Conservation (phyloP, 1,284 basidiomycete genomes). For the Anthracocystis panici-leucophaei region DNA sequence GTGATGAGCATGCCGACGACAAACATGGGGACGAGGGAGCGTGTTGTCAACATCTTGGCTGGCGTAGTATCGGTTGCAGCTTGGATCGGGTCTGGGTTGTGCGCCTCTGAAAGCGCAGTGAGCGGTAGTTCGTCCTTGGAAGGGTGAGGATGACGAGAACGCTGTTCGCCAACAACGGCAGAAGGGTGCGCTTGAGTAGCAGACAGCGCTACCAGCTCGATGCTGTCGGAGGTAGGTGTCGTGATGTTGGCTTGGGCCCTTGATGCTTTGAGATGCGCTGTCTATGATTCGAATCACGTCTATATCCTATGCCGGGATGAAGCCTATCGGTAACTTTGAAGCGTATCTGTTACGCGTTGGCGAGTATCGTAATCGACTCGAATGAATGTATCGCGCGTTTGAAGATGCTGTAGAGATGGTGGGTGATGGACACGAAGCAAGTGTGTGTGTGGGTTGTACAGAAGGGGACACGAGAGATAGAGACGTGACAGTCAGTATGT, state of each 20-base stretch:
- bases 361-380: no score
- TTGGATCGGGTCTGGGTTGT: neutral
- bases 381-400: no score
- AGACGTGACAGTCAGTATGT: slow-evolving; percentile 7
- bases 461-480: neutral
- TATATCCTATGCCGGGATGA: neutral
- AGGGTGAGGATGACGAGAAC: slow-evolving; percentile 14
- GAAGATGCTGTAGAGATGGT: neutral
- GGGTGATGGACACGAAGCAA: slow-evolving; percentile 3
- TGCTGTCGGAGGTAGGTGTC: slow-evolving; percentile 8
- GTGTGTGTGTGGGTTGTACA: neutral
- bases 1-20: slow-evolving; percentile 73
- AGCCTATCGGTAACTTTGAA: no score
- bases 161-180: slow-evolving; percentile 17
- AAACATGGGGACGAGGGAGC: slow-evolving; percentile 68
- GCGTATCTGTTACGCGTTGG: no score
- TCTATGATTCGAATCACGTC: neutral
- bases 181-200: slow-evolving; percentile 35
- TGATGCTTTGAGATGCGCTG: neutral
- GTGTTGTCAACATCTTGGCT: slow-evolving; percentile 38
- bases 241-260: slow-evolving; percentile 13
- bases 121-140: neutral
- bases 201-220: slow-evolving; percentile 42
- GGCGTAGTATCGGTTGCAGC: neutral
- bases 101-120: slow-evolving; percentile 8